These are phyloP conservation scores for Yamadazyma dushanensis DNA, from an alignment of 1,139 yeast species.

Conservation along the genomic window DNA sequence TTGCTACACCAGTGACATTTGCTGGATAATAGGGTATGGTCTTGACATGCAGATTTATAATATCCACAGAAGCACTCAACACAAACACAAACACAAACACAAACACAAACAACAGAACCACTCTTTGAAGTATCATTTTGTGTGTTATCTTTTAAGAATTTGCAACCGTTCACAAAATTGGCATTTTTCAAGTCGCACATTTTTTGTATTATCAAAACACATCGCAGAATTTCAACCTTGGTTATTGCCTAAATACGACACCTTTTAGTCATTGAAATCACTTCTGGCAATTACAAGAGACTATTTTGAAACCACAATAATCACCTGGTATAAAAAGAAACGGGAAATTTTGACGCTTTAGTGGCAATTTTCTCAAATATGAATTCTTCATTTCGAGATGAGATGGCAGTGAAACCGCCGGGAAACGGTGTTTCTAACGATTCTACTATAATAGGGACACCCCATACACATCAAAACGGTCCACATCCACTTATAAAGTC, in stretches of 20 bases:
- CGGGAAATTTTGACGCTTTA: no score
- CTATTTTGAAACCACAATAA: background rate
- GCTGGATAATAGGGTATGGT: conserved; percentile 2
- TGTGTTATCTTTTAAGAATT: background rate
- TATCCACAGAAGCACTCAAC: no score
- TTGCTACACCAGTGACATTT: background rate
- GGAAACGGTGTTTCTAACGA: background rate
- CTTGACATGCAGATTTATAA: background rate
- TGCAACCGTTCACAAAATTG: conserved; percentile 1
- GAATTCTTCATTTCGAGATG: conserved; percentile 19
- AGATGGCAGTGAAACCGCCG: conserved; percentile 13
- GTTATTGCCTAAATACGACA: conserved; percentile 1
- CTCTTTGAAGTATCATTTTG: no score
- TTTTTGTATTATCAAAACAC: conserved; percentile 3
- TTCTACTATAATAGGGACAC: background rate
- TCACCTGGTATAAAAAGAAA: no score
- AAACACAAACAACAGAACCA: background rate
- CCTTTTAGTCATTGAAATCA: no score
- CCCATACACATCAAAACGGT: background rate
- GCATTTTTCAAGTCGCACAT: conserved; percentile 1
- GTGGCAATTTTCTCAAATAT: no score
- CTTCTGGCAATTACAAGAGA: background rate
- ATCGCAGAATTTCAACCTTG: conserved; percentile 2
- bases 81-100: no score
- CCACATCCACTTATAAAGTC: background rate